phyloP scores from a whole-genome alignment of 2,329 filamentous ascomycete species.

The Fusarium agapanthi region DNA sequence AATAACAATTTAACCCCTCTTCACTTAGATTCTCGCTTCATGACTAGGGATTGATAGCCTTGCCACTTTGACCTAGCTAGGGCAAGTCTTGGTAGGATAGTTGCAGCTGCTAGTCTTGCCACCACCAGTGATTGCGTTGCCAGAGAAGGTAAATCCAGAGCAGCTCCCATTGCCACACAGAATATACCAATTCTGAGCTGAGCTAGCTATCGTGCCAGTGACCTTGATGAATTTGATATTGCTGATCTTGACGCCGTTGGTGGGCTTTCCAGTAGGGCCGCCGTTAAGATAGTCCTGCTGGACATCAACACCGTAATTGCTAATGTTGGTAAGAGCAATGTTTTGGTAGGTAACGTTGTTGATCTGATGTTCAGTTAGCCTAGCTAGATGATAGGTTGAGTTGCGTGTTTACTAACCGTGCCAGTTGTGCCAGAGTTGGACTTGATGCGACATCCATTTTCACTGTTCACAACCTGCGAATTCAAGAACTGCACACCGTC shows the following conservation, averaged over 20 bases:
- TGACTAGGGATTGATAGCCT: accelerated
- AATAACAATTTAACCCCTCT: too few species aligned
- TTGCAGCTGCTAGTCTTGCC: not conserved
- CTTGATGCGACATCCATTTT: not conserved
- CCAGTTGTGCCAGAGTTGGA: constrained; percentile 50
- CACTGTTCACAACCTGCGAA: constrained; percentile 49
- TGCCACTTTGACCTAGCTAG: not conserved
- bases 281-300: constrained; percentile 58
- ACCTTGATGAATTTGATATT: constrained; percentile 53
- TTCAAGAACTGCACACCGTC: constrained; percentile 57
- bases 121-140: constrained; percentile 59
- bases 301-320: constrained; percentile 49
- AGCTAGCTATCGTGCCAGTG: constrained; percentile 51
- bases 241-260: constrained; percentile 60
- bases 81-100: not conserved
- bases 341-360: constrained; percentile 52
- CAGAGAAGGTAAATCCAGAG: constrained; percentile 59
- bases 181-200: constrained; percentile 57
- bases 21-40: accelerated
- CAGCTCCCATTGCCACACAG: constrained; percentile 58
- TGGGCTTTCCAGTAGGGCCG: constrained; percentile 51
- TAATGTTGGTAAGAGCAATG: constrained; percentile 52
- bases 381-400: accelerated
- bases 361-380: constrained; percentile 42
- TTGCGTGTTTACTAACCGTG: not conserved